phyloP scores from a whole-genome alignment of 2,329 filamentous ascomycete species.

The Tolypocladium ophioglossoides region DNA sequence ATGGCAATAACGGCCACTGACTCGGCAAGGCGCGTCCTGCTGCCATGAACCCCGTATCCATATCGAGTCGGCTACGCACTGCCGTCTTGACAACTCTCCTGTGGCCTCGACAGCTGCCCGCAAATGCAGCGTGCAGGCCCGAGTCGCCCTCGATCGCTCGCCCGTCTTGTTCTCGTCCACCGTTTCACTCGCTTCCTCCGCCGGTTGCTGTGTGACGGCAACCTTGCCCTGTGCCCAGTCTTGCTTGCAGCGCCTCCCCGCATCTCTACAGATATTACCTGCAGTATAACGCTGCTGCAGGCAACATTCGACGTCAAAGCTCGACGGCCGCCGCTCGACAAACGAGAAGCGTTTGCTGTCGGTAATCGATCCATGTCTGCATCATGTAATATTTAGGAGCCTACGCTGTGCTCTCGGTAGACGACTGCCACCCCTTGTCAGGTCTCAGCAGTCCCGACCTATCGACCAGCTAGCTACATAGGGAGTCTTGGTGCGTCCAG shows the following conservation, averaged over 20 bases:
- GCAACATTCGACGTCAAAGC: not conserved
- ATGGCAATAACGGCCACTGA: too few relatives aligned
- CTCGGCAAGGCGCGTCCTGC: not conserved
- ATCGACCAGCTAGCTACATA: not conserved
- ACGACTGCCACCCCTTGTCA: not conserved
- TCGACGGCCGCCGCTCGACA: not conserved
- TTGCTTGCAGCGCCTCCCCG: not conserved
- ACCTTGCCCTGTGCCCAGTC: not conserved
- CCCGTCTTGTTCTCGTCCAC: not conserved
- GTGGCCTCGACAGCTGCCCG: not conserved
- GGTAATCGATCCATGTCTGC: not conserved
- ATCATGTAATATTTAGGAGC: not conserved
- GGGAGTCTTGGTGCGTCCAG: not conserved
- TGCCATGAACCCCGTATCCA: not conserved
- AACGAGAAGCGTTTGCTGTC: not conserved
- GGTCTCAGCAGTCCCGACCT: not conserved
- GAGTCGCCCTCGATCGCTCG: not conserved
- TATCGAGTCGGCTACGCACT: not conserved
- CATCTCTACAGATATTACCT: constrained; percentile 1
- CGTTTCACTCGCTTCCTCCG: not conserved
- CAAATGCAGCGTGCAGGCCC: not conserved
- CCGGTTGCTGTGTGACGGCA: not conserved
- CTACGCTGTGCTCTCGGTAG: not conserved
- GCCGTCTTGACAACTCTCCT: not conserved
- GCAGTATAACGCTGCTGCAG: not conserved